Conservation (phyloP, 768 basidiomycete species). For the Imleria badia region DNA sequence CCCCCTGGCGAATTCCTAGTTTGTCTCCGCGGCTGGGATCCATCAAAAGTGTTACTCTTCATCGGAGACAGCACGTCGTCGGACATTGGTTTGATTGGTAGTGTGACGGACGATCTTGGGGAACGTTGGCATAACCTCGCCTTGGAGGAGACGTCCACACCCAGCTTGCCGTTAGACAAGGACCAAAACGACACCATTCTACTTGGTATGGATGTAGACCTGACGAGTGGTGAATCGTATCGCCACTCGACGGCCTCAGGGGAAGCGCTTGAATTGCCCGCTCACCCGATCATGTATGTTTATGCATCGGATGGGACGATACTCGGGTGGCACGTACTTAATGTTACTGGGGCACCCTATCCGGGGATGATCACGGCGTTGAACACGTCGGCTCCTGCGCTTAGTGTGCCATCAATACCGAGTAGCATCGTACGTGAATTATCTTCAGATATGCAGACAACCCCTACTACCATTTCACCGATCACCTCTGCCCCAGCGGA, state of each 20-base stretch:
- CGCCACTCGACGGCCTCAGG: conserved; percentile 40
- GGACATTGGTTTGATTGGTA: conserved; percentile 48
- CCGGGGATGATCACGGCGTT: conserved; percentile 46
- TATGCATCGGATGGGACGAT: conserved; percentile 80
- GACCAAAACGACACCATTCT: conserved; percentile 70
- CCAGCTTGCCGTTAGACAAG: conserved; percentile 66
- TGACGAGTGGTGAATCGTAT: conserved; percentile 50
- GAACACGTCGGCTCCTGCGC: conserved; percentile 6
- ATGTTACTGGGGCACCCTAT: conserved; percentile 53
- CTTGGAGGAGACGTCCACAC: conserved; percentile 49
- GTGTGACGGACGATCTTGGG: conserved; percentile 23
- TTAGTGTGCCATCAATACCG: conserved; percentile 11
- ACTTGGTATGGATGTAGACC: conserved; percentile 61
- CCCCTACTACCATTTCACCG: conserved; percentile 25
- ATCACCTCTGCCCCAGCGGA: conserved; percentile 16
- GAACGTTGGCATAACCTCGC: conserved; percentile 46
- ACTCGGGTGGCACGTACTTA: conserved; percentile 69
- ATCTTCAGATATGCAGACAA: conserved; percentile 32
- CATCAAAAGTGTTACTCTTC: conserved; percentile 41
- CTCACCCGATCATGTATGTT: conserved; percentile 66
- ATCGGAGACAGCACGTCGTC: conserved; percentile 51
- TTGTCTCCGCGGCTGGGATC: conserved; percentile 44
- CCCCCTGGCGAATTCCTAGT: conserved; percentile 45
- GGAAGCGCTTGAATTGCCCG: conserved; percentile 42
- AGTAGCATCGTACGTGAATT: conserved; percentile 26